Evolutionary conservation across 2,329 filamentous ascomycete genomes (phyloP).

Genomic region (Dendrostoma leiphaemia): DNA sequence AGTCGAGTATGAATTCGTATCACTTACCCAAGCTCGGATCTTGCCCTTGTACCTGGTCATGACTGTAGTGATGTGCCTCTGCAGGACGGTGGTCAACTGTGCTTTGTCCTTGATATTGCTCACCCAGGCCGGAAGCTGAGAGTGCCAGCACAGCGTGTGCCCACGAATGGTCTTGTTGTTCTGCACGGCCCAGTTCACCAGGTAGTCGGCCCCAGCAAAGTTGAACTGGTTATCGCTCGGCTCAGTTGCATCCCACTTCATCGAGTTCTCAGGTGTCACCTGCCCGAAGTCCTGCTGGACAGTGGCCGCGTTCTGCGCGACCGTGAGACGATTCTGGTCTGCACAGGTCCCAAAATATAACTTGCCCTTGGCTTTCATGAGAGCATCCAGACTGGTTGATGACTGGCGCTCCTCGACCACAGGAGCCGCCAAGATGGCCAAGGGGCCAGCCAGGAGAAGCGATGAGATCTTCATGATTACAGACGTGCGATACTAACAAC

Average conservation of each 20-base stretch:
- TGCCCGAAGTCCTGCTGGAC: slow-evolving; percentile 62
- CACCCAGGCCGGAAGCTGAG: slow-evolving; percentile 60
- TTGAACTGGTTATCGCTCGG: slow-evolving; percentile 49
- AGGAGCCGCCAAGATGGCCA: too few species aligned
- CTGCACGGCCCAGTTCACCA: slow-evolving; percentile 62
- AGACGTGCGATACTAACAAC: too few species aligned
- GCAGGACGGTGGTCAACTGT: slow-evolving; percentile 53
- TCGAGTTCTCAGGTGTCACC: slow-evolving; percentile 66
- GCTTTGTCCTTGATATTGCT: slow-evolving; percentile 48
- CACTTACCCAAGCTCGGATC: slow-evolving; percentile 52
- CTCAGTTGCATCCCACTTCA: slow-evolving; percentile 66
- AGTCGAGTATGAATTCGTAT: background rate
- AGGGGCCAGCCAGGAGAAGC: too few species aligned
- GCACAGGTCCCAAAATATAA: slow-evolving; percentile 60
- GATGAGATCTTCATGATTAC: too few species aligned
- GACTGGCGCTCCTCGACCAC: too few species aligned
- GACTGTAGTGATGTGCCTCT: slow-evolving; percentile 58
- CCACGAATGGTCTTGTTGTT: slow-evolving; percentile 60
- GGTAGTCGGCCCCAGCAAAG: slow-evolving; percentile 54
- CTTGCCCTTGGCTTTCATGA: slow-evolving; percentile 63
- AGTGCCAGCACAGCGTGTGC: slow-evolving; percentile 67
- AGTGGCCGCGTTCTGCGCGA: slow-evolving; percentile 50
- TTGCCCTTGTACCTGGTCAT: slow-evolving; percentile 62
- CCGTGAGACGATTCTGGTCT: slow-evolving; percentile 51
- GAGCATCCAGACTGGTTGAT: slow-evolving; percentile 54